Base-by-base conservation (phyloP, 2,329 filamentous ascomycete genomes). In the Colletotrichum costaricense region DNA sequence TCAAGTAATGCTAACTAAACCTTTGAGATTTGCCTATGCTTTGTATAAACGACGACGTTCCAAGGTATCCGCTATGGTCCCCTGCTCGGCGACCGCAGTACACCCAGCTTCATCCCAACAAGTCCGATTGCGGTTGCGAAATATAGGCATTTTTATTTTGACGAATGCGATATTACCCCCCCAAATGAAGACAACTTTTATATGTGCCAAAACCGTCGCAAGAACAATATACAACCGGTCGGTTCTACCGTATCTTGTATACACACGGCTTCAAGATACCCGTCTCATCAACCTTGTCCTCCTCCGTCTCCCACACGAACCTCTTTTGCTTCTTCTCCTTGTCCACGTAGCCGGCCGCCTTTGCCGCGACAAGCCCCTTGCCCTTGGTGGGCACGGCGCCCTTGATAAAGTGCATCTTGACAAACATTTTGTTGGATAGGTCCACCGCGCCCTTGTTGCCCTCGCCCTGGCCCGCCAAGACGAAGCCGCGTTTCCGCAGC, bases 381-480 rank as follows among this genome's bases (percentile, higher is more conserved):
- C 95, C 95, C 80, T 91, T 93, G 2, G 88, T 88, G 0, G 95
- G 93, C 57, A 91, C 86, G 24, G 91, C 91, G n/a, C 89, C 91
- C 86, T 98, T 99, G 78, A 95, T 87, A 83, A 99, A 99, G 78
- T 93, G 91, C 95, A 99, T 96, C 85, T 93, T 94, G 77, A 98
- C 96, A 86, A 99, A 99, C 97, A 99, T 99, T 85, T 93, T 97
- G 85, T 99, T 99, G 69, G 89, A 90, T 79, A 97, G 85, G 84
- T 99, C 95, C 11, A 97, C 88, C 0, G 92, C 90, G 35, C 71
- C 71, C 59, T 82, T 80, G 28, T 82, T 82, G 38, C 72, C 63
- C 75, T 86, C 88, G 33, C 69, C 67, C 77, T 89, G 90, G 9
- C 90, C 90, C 77, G 93, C 93, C 35, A 98, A 88, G n/a, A 95